Base-by-base conservation (phyloP, 306 rosid genomes). In the Luffa aegyptiaca region DNA sequence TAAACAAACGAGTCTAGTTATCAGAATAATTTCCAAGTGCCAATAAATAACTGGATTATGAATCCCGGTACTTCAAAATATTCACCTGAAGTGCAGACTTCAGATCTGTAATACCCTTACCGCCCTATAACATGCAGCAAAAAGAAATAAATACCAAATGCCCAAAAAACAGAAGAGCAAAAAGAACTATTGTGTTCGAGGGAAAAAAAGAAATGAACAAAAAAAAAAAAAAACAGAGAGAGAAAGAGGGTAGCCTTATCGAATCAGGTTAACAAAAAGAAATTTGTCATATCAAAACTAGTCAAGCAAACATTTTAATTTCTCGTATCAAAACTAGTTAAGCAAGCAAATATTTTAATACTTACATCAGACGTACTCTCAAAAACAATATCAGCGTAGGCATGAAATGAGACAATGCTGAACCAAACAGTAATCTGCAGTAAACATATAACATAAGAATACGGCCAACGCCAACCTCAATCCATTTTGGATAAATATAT, bases 81-180 rank as follows among this genome's bases (percentile, higher is more conserved):
- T 17, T 69, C 2, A 95, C 99, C 98, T 91, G 89, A 77, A 95
- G 99, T 85, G 91, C 64, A 73, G 89, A 69, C 37, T 87, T 93
- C 76, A 95, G 89, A 82, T 91, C 93, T 6, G 99, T 93, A 76
- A 95, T 83, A 70, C 99, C 98, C 87, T 90, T 95, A 63, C 97
- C 99, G 46, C 91, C 89, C 99, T 95, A 48, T 75, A 83, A 79
- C 66, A 46, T 84, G 57, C 65, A 85, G 61, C 76, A 76, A 66
- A 16, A 10, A 68, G 48, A 81, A 61, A 37, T 63, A 46, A 75
- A 14, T 82, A 74, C 52, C 84, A 73, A 80, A 10, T 6, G 72
- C 12, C 26, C 16, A 76, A 12, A 12, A 76, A 26, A 74, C 41
- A 80, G 45, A 8, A 68, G 48, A 45, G 61, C 84, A 57, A 80